Conservation (phyloP, 768 basidiomycete genomes). For the Pisolithus marmoratus region DNA sequence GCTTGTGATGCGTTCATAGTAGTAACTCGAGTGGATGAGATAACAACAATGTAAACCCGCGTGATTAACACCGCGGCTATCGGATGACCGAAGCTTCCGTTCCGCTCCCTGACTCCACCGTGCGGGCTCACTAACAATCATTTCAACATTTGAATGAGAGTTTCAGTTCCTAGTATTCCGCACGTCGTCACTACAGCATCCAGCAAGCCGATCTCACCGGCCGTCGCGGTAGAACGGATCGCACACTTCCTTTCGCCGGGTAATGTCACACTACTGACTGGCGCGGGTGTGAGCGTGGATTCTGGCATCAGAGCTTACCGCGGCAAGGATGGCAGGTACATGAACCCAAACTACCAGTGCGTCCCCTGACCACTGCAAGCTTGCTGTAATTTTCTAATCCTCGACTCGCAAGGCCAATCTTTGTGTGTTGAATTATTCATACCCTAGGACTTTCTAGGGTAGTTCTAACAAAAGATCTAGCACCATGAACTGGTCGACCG, state of each 20-base stretch:
- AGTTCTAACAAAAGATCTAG: slow-evolving; percentile 27
- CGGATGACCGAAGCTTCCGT: not conserved
- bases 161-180: slow-evolving; percentile 77
- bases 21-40: not conserved
- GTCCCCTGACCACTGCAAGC: slow-evolving; percentile 9
- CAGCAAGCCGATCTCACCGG: slow-evolving; percentile 34
- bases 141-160: slow-evolving; percentile 48
- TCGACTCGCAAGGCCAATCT: slow-evolving; percentile 45
- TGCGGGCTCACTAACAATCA: not conserved
- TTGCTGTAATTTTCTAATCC: not conserved
- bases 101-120: not conserved
- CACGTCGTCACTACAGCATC: slow-evolving; percentile 38
- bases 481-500: slow-evolving; percentile 81
- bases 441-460: not conserved
- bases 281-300: slow-evolving; percentile 93
- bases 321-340: slow-evolving; percentile 77
- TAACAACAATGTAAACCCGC: not conserved
- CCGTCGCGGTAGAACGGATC: slow-evolving; percentile 56
- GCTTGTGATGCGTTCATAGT: slow-evolving; percentile 30
- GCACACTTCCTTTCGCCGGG: slow-evolving; percentile 62
- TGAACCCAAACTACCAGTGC: slow-evolving; percentile 88
- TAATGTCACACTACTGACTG: slow-evolving; percentile 73
- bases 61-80: slow-evolving; percentile 2
- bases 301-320: slow-evolving; percentile 94
- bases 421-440: slow-evolving; percentile 31